These are phyloP conservation scores for Fusarium pseudograminearum DNA, from an alignment of 2,329 filamentous ascomycete species.

Conservation along the genomic window DNA sequence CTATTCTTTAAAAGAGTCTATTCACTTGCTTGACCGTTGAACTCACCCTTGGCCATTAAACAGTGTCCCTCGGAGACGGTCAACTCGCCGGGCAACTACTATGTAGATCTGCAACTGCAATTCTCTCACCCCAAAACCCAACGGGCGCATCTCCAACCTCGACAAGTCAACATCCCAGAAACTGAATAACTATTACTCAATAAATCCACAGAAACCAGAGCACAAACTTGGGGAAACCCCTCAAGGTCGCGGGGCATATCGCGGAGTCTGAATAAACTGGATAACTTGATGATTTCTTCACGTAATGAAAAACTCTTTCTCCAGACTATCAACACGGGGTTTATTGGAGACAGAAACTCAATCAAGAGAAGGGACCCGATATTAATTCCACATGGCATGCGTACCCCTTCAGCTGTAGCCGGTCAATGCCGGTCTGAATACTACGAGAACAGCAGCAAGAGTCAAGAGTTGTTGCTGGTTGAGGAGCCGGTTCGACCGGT, in stretches of 20 bases:
- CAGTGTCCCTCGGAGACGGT: not conserved
- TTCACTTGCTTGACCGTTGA: no score
- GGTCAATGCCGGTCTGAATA: slow-evolving; percentile 36
- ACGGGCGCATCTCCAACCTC: not conserved
- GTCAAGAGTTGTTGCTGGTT: not conserved
- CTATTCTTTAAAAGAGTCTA: not conserved
- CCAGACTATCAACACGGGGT: slow-evolving; percentile 19
- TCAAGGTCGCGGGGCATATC: slow-evolving; percentile 31
- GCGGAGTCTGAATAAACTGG: slow-evolving; percentile 23
- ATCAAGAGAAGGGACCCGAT: slow-evolving; percentile 9
- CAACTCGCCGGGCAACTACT: not conserved
- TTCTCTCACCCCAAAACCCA: not conserved
- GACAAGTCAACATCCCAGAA: not conserved
- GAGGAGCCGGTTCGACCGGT: slow-evolving; percentile 30
- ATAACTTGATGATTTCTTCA: slow-evolving; percentile 22
- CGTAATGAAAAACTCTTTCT: slow-evolving; percentile 36
- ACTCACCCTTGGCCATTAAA: not conserved
- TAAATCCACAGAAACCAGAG: slow-evolving; percentile 9
- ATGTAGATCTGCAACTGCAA: not conserved
- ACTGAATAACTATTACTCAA: slow-evolving; percentile 26
- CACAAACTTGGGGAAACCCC: slow-evolving; percentile 25
- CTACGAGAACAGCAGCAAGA: not conserved
- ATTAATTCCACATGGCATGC: slow-evolving; percentile 24
- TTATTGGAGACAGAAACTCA: slow-evolving; percentile 3
- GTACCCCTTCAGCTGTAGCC: slow-evolving; percentile 18